phyloP scores from a whole-genome alignment of 352 stramenopile species.

The Phytopythium ostracodes region DNA sequence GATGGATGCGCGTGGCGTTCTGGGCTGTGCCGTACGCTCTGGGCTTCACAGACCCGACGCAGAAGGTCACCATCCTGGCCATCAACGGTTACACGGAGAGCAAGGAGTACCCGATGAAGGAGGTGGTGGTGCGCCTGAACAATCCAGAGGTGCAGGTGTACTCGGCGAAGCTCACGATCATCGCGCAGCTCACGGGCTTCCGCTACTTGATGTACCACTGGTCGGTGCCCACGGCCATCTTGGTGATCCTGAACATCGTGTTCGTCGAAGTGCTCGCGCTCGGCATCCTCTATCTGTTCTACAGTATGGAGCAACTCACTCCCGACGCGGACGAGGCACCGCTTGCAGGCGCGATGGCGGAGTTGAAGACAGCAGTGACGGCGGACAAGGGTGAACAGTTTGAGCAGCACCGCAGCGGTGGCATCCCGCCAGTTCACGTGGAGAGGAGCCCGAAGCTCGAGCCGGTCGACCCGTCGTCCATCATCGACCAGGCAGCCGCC shows the following conservation, averaged over 20 bases:
- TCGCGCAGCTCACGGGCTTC: constrained; percentile 75
- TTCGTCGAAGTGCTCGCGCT: constrained; percentile 65
- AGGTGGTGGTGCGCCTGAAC: constrained; percentile 52
- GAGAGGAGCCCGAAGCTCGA: constrained; percentile 38
- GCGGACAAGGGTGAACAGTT: constrained; percentile 14
- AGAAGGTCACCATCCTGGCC: constrained; percentile 44
- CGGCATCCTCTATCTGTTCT: constrained; percentile 64
- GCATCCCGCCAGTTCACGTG: constrained; percentile 30
- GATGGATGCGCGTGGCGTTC: constrained; percentile 35
- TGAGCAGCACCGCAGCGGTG: constrained; percentile 14
- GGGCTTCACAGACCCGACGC: constrained; percentile 48
- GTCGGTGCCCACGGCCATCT: constrained; percentile 57
- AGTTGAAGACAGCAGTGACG: constrained; percentile 11
- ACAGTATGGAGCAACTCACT: constrained; percentile 38
- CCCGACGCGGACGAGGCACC: constrained; percentile 16
- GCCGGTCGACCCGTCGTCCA: constrained; percentile 16
- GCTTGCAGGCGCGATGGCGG: constrained; percentile 10
- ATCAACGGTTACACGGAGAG: constrained; percentile 73
- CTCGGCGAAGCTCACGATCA: constrained; percentile 69
- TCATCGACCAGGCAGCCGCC: constrained; percentile 18
- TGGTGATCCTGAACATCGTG: constrained; percentile 78
- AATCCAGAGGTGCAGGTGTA: constrained; percentile 72
- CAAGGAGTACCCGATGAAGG: constrained; percentile 42
- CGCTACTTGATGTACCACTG: constrained; percentile 88
- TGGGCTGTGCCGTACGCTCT: constrained; percentile 57